Conservation (phyloP, 2,329 filamentous ascomycete species). For the Penicillium digitatum region DNA sequence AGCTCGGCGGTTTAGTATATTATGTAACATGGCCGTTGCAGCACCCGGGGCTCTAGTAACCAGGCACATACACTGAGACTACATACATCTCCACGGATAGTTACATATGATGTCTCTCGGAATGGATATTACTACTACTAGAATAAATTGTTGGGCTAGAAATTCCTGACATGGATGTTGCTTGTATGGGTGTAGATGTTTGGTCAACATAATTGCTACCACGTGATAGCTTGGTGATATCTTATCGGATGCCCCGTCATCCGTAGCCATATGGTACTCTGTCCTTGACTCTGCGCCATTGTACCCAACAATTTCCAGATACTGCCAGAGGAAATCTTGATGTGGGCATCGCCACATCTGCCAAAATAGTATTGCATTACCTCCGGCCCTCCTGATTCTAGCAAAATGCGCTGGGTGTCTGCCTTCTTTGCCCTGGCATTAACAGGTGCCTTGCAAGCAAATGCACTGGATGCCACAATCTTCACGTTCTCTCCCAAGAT, state of each 20-base stretch:
- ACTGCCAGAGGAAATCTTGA: background rate
- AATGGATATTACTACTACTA: background rate
- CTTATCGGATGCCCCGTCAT: conserved; percentile 4
- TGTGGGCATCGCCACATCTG: background rate
- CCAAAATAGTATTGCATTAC: background rate
- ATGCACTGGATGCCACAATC: conserved; percentile 33
- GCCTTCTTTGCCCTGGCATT: conserved; percentile 28
- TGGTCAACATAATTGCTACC: background rate
- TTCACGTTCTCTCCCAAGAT: conserved; percentile 28
- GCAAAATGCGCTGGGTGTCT: conserved; percentile 28
- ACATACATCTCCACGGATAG: background rate
- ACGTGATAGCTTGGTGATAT: conserved; percentile 6
- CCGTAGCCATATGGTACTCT: background rate
- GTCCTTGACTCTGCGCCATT: background rate
- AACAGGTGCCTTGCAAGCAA: conserved; percentile 24
- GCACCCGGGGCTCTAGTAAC: background rate
- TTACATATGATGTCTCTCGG: too few relatives aligned
- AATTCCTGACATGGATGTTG: background rate
- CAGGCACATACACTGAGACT: background rate
- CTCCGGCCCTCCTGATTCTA: background rate
- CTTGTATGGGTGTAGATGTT: background rate
- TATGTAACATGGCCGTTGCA: conserved; percentile 1
- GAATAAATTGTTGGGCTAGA: background rate
- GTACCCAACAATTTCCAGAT: background rate
- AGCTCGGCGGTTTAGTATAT: background rate